Evolutionary conservation across 306 rosid species (phyloP).

Genomic region (Hylodesmum podocarpum): DNA sequence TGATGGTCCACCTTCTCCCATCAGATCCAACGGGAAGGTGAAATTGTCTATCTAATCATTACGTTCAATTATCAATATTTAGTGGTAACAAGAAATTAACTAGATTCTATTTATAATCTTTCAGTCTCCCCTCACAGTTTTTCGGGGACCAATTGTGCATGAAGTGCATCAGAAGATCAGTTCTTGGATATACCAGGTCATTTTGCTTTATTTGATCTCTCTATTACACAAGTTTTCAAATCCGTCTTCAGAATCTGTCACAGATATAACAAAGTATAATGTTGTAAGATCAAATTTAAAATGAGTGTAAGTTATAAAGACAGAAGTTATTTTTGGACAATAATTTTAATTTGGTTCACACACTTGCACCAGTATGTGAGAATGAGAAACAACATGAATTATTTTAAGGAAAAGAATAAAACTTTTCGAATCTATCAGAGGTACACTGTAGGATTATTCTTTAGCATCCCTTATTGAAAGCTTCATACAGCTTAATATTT

Average conservation of each 20-base stretch:
- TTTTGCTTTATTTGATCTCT: background rate
- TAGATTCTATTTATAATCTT: background rate
- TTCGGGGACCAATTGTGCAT: constrained; percentile 53
- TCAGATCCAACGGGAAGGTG: constrained; percentile 38
- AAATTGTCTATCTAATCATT: background rate
- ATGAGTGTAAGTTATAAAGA: background rate
- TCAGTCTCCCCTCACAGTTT: constrained; percentile 44
- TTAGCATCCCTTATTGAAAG: background rate
- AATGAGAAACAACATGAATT: background rate
- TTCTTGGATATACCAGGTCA: constrained; percentile 65
- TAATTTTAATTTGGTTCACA: background rate
- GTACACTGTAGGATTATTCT: background rate
- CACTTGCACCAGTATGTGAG: background rate
- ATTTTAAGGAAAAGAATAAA: background rate
- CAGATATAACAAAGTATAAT: background rate
- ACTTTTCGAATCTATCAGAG: background rate
- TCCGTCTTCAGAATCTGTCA: background rate
- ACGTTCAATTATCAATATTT: background rate
- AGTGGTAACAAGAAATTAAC: constrained; percentile 15
- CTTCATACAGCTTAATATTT: constrained; percentile 11
- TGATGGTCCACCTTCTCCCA: constrained; percentile 42
- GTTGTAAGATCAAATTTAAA: background rate
- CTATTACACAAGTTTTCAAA: background rate
- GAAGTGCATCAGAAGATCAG: constrained; percentile 56
- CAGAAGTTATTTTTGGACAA: background rate